A percentile compares a stretch with the other conserved stretches of the same genome.
phyloP scores from a whole-genome alignment of 257 asterid species.

The Nicotiana otophora region DNA sequence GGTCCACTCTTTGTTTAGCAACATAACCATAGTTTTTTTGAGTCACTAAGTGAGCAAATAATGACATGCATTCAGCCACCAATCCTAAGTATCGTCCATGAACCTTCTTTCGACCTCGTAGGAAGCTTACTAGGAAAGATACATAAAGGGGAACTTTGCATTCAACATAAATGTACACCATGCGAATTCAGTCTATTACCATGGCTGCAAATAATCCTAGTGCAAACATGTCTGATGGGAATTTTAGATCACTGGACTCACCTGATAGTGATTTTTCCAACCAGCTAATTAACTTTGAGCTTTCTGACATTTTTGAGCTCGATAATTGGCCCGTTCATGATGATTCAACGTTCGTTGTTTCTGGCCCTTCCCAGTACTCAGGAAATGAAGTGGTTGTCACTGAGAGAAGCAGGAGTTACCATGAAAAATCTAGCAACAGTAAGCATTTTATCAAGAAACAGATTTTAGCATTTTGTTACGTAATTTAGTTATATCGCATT shows the following conservation, averaged over 20 bases:
- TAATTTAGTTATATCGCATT: background rate
- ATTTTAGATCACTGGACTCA: conserved; percentile 12
- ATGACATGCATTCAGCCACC: conserved; percentile 1
- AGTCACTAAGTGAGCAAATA: background rate
- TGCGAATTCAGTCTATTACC: background rate
- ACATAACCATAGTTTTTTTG: conserved; percentile 4
- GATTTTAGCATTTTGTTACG: background rate
- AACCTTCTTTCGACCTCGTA: conserved; percentile 54
- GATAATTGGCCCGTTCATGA: conserved; percentile 50
- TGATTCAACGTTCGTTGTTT: conserved; percentile 23
- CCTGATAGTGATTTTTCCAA: background rate
- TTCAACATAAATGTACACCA: conserved; percentile 11
- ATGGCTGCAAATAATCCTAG: conserved; percentile 34
- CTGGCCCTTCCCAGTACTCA: conserved; percentile 31
- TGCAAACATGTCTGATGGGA: conserved; percentile 12
- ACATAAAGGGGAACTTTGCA: conserved; percentile 1
- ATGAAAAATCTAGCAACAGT: conserved; percentile 32
- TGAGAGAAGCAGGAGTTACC: conserved; percentile 21
- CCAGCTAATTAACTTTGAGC: conserved; percentile 32
- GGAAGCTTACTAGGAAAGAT: conserved; percentile 48
- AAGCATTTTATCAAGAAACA: conserved; percentile 21
- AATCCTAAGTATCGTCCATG: conserved; percentile 16
- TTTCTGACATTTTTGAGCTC: conserved; percentile 51
- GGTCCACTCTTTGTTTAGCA: conserved; percentile 15
- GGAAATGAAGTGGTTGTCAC: conserved; percentile 14